Conservation (phyloP, 2,329 filamentous ascomycete genomes). For the Endocalyx cinctus region DNA sequence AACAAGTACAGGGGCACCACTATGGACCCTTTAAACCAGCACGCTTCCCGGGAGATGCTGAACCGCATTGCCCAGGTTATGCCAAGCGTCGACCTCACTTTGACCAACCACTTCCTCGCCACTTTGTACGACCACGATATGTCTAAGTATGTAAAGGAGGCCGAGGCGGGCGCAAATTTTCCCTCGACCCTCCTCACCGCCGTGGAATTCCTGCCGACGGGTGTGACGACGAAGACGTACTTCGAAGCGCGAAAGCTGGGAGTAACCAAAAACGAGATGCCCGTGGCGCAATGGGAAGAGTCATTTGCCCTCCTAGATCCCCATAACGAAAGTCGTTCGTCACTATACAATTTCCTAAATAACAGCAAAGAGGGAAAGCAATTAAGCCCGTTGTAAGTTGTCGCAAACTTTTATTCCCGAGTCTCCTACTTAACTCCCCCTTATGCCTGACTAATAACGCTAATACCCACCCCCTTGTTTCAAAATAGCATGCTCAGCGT, state of each 20-base stretch:
- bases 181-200: slow-evolving; percentile 6
- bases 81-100: slow-evolving; percentile 11
- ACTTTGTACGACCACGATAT: slow-evolving; percentile 9
- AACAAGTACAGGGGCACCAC: slow-evolving; percentile 9
- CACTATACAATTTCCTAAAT: slow-evolving; percentile 6
- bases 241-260: slow-evolving; percentile 11
- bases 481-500: slow-evolving; percentile 5
- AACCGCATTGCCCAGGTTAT: slow-evolving; percentile 5
- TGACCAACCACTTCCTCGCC: slow-evolving; percentile 10
- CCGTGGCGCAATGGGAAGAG: slow-evolving; percentile 5
- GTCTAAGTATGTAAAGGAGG: slow-evolving; percentile 5
- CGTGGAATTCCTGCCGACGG: slow-evolving; percentile 5
- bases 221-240: slow-evolving; percentile 14
- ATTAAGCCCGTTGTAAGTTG: slow-evolving; percentile 7
- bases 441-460: too few species aligned
- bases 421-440: too few species aligned
- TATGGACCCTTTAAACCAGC: slow-evolving; percentile 19
- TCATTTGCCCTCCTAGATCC: slow-evolving; percentile 4
- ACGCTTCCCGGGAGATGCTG: slow-evolving; percentile 6
- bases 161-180: slow-evolving; percentile 1
- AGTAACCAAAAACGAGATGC: background rate
- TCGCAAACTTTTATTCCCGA: too few species aligned
- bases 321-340: slow-evolving; percentile 7
- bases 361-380: slow-evolving; percentile 8
- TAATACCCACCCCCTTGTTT: background rate